These are phyloP conservation scores for Trametes sanguinea DNA, from an alignment of 768 basidiomycete genomes.

Conservation along the genomic window DNA sequence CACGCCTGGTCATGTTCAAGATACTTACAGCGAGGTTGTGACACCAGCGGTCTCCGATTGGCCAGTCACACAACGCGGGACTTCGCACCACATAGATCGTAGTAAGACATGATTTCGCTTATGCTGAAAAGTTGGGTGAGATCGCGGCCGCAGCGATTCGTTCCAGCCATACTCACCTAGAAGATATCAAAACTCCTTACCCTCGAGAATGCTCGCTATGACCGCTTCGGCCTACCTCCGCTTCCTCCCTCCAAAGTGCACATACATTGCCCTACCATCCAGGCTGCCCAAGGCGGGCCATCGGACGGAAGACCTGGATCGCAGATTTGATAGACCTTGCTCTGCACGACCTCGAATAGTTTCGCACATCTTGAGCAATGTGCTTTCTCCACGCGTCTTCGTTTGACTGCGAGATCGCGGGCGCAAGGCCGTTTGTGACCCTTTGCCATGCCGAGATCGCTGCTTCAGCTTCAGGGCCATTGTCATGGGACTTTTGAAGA, in stretches of 20 bases:
- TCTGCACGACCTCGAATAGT: constrained; percentile 48
- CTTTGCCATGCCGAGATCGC: constrained; percentile 54
- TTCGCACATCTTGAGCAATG: constrained; percentile 42
- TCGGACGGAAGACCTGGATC: not conserved
- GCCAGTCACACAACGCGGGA: too few species aligned
- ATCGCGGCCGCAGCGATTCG: too few species aligned
- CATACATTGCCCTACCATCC: constrained; percentile 45
- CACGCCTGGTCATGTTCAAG: too few species aligned
- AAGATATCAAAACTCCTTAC: constrained; percentile 56
- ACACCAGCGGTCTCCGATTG: too few species aligned
- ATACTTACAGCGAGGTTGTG: too few species aligned
- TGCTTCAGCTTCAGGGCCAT: constrained; percentile 27
- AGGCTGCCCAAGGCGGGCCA: constrained; percentile 32
- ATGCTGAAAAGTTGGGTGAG: too few species aligned
- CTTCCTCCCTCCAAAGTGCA: constrained; percentile 64
- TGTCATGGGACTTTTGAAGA: constrained; percentile 32
- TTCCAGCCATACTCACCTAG: too few species aligned
- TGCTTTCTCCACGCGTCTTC: constrained; percentile 32
- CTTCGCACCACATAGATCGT: too few species aligned
- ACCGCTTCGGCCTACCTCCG: constrained; percentile 53
- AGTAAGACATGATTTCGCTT: too few species aligned
- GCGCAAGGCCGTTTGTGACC: constrained; percentile 39
- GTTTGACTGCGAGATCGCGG: constrained; percentile 32
- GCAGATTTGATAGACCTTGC: constrained; percentile 32
- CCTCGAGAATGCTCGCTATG: constrained; percentile 43